phyloP scores from a whole-genome alignment of 169 alveolate species.

The Babesia bigemina region DNA sequence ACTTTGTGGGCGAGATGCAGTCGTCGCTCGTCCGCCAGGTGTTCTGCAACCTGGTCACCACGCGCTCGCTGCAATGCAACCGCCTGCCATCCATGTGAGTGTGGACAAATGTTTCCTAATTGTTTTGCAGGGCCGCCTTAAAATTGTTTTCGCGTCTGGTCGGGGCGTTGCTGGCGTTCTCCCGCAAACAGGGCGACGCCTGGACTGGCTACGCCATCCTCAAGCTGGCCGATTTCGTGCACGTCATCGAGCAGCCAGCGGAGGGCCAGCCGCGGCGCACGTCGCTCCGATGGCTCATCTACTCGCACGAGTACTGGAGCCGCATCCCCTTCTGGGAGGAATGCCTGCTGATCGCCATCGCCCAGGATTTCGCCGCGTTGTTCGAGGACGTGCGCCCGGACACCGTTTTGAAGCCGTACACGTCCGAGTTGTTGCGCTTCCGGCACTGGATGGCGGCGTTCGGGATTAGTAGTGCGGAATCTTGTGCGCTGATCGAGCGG shows the following conservation, averaged over 20 bases:
- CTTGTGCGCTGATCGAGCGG: slow-evolving; percentile 22
- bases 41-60: slow-evolving; percentile 49
- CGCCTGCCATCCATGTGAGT: slow-evolving; percentile 48
- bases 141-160: slow-evolving; percentile 30
- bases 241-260: slow-evolving; percentile 5
- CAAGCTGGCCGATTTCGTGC: slow-evolving; percentile 33
- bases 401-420: slow-evolving; percentile 26
- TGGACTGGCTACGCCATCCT: slow-evolving; percentile 62
- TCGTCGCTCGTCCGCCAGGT: slow-evolving; percentile 67
- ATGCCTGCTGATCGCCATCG: slow-evolving; percentile 48
- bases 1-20: slow-evolving; percentile 63
- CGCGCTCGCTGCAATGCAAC: slow-evolving; percentile 1
- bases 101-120: not conserved
- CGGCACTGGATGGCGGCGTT: slow-evolving; percentile 45
- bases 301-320: slow-evolving; percentile 60
- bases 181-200: slow-evolving; percentile 63
- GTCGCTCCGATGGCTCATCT: slow-evolving; percentile 10
- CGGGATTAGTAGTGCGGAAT: slow-evolving; percentile 27
- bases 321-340: slow-evolving; percentile 66
- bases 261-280: slow-evolving; percentile 3
- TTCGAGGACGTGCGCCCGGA: slow-evolving; percentile 35
- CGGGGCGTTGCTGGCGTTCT: slow-evolving; percentile 26
- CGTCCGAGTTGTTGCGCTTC: slow-evolving; percentile 30
- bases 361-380: slow-evolving; percentile 52
- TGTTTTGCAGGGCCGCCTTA: slow-evolving; percentile 19